Evolutionary conservation across 2,329 filamentous ascomycete genomes (phyloP).

Genomic region (Aaosphaeria arxii): DNA sequence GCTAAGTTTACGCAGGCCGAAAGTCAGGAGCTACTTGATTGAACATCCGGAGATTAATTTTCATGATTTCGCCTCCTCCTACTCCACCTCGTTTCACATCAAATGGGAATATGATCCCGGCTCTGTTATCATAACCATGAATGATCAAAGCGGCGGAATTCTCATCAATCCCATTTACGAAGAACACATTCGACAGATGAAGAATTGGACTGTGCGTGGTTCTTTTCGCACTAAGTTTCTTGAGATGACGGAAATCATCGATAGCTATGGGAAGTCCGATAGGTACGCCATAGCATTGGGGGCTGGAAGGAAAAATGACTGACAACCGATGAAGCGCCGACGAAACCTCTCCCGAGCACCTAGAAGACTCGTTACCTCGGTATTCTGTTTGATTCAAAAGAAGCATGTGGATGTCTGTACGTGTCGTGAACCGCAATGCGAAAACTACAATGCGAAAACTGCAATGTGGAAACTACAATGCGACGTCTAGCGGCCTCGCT

Average conservation of each 20-base stretch:
- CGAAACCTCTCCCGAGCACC: not conserved
- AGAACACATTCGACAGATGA: slow-evolving; percentile 20
- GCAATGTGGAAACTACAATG: too few species aligned
- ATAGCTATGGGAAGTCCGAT: slow-evolving; percentile 8
- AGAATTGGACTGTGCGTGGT: slow-evolving; percentile 18
- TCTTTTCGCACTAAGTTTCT: slow-evolving; percentile 15
- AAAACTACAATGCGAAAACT: too few species aligned
- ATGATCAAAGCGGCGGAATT: slow-evolving; percentile 7
- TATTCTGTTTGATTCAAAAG: not conserved
- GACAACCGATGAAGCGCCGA: not conserved
- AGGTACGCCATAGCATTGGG: slow-evolving; percentile 1
- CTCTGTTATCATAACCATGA: slow-evolving; percentile 14
- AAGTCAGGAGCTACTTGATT: slow-evolving; percentile 15
- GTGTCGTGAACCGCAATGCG: too few species aligned
- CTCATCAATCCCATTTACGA: slow-evolving; percentile 22
- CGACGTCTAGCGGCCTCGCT: too few species aligned
- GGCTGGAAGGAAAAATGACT: not conserved
- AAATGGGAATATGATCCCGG: slow-evolving; percentile 19
- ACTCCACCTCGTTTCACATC: slow-evolving; percentile 16
- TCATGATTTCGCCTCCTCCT: slow-evolving; percentile 18
- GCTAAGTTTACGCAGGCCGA: slow-evolving; percentile 10
- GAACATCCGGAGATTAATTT: slow-evolving; percentile 17
- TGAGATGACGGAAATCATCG: slow-evolving; percentile 18
- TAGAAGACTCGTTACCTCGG: not conserved
- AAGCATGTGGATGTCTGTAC: too few species aligned